Evolutionary conservation across 345 rosid genomes (phyloP).

Genomic region (Brassica incana): DNA sequence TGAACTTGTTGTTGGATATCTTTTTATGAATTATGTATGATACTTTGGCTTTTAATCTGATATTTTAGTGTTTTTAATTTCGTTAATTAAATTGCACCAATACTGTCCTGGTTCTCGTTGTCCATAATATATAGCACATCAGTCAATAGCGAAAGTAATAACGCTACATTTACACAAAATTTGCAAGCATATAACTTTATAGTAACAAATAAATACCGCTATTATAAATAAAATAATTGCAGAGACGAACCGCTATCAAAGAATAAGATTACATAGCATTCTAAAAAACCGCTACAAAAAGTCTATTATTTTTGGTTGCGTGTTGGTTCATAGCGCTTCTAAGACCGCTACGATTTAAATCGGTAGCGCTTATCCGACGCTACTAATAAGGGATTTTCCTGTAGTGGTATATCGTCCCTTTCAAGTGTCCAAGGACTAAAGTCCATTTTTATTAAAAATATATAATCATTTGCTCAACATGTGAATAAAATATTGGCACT

Average conservation of each 20-base stretch:
- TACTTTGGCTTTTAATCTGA: too few species aligned
- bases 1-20: not conserved
- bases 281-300: not conserved
- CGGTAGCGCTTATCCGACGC: not conserved
- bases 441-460: not conserved
- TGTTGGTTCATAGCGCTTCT: not conserved
- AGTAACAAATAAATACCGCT: too few species aligned
- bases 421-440: constrained; percentile 20
- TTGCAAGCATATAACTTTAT: not conserved
- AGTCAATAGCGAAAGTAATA: too few species aligned
- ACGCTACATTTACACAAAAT: not conserved
- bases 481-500: constrained; percentile 19
- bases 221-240: not conserved
- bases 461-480: not conserved
- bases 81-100: too few species aligned
- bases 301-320: not conserved
- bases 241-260: not conserved
- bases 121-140: not conserved
- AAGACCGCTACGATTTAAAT: not conserved
- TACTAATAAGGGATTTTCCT: not conserved
- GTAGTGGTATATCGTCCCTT: not conserved
- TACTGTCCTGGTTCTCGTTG: not conserved
- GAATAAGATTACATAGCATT: not conserved
- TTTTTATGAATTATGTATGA: too few species aligned
- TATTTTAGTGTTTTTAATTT: too few species aligned